Evolutionary conservation across 176 grass and related monocot genomes (phyloP).

Genomic region (Chloris gayana): DNA sequence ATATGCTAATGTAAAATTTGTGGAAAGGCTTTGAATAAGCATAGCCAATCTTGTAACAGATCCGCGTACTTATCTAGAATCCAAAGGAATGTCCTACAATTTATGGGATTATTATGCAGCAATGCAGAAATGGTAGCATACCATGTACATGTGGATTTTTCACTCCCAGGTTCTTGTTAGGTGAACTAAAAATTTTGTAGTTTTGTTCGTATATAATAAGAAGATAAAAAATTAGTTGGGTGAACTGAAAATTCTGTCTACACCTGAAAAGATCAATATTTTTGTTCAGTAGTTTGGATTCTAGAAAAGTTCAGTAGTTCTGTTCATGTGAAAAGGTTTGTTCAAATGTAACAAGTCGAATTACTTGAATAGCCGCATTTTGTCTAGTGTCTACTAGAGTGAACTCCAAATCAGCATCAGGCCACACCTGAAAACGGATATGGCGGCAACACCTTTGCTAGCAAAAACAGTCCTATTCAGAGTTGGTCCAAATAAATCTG

Average conservation of each 20-base stretch:
- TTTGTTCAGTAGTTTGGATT: too few species aligned
- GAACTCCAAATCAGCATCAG: neutral
- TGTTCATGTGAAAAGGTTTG: too few species aligned
- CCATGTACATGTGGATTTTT: neutral
- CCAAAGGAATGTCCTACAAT: constrained; percentile 1
- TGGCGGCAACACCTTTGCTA: neutral
- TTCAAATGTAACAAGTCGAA: neutral
- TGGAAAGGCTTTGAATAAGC: constrained; percentile 41
- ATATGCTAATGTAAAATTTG: constrained; percentile 56
- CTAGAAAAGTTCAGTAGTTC: too few species aligned
- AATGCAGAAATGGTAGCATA: neutral
- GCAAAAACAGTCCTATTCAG: neutral
- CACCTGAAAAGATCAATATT: too few species aligned
- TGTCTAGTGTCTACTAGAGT: neutral
- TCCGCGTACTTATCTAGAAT: constrained; percentile 24
- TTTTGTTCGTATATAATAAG: neutral
- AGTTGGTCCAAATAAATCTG: neutral
- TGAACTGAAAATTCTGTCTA: too few species aligned
- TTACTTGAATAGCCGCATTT: neutral
- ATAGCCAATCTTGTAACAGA: constrained; percentile 25
- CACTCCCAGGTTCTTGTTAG: neutral
- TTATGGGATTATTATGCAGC: neutral
- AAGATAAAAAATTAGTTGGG: neutral
- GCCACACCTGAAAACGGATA: too few species aligned
- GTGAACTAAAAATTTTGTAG: constrained; percentile 6